Percentiles rank a stretch among this genome's conserved stretches.
phyloP scores from a whole-genome alignment of 2,329 filamentous ascomycete species.

The Scedosporium minutisporum region DNA sequence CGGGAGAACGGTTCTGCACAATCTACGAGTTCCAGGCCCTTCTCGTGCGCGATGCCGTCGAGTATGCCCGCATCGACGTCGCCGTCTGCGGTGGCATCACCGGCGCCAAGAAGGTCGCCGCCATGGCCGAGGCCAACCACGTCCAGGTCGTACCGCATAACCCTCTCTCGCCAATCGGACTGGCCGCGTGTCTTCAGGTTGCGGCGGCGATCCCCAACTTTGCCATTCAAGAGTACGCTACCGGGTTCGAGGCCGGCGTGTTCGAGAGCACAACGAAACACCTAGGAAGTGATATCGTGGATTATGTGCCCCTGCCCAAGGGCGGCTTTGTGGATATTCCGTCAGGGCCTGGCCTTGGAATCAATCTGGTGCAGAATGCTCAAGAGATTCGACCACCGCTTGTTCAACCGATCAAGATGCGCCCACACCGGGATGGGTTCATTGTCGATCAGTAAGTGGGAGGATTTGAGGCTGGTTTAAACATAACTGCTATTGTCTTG shows the following conservation, averaged over 20 bases:
- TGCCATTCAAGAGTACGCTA: constrained; percentile 10
- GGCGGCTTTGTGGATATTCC: constrained; percentile 54
- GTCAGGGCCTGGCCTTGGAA: constrained; percentile 53
- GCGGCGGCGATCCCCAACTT: constrained; percentile 10
- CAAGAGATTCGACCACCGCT: neutral
- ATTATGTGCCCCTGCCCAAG: constrained; percentile 57
- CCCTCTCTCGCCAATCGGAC: constrained; percentile 9
- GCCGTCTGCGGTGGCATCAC: constrained; percentile 10
- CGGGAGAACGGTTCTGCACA: constrained; percentile 9
- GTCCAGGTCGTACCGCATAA: constrained; percentile 9
- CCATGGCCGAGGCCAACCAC: constrained; percentile 10
- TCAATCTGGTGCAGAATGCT: constrained; percentile 34
- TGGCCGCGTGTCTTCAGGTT: constrained; percentile 10
- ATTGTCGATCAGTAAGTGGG: neutral
- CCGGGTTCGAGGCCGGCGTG: constrained; percentile 2
- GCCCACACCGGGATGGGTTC: neutral
- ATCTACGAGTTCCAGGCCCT: constrained; percentile 10
- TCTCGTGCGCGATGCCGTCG: neutral
- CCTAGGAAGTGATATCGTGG: constrained; percentile 36
- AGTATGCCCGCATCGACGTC: constrained; percentile 8
- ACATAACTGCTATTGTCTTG: too few species aligned
- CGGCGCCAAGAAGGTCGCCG: constrained; percentile 9
- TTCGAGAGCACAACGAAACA: constrained; percentile 2
- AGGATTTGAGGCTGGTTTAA: neutral
- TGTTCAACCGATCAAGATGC: constrained; percentile 1